Evolutionary conservation across 768 basidiomycete genomes (phyloP).

Genomic region (Phlebiopsis flavidoalba): DNA sequence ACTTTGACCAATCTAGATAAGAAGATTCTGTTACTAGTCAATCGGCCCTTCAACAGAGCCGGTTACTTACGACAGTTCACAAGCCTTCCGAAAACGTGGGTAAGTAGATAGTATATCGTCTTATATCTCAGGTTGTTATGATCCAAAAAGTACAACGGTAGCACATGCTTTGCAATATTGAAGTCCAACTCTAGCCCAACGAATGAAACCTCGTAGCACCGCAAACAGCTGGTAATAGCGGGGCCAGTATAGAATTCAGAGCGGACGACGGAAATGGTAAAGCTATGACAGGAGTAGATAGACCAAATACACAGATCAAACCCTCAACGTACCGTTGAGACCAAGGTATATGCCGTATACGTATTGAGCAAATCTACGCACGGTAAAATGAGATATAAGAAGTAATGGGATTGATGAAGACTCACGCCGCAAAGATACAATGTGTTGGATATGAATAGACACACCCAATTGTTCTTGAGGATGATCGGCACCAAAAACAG

Average conservation of each 20-base stretch:
- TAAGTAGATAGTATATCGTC: background rate
- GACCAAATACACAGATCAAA: slow-evolving; percentile 10
- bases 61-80: background rate
- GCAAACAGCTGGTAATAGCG: slow-evolving; percentile 82
- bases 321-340: slow-evolving; percentile 53
- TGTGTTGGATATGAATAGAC: slow-evolving; percentile 89
- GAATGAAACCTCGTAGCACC: slow-evolving; percentile 82
- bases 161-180: slow-evolving; percentile 82
- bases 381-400: background rate
- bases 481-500: slow-evolving; percentile 82
- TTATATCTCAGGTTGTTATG: slow-evolving; percentile 16
- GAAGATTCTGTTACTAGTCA: background rate
- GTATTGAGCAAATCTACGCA: slow-evolving; percentile 81
- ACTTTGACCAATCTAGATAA: background rate
- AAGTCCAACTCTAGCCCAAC: too few relatives aligned
- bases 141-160: slow-evolving; percentile 76
- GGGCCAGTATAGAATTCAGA: slow-evolving; percentile 88
- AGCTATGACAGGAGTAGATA: slow-evolving; percentile 38
- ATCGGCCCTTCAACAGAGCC: background rate
- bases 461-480: slow-evolving; percentile 87
- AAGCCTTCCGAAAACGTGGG: background rate
- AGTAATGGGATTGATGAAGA: slow-evolving; percentile 8
- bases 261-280: slow-evolving; percentile 92
- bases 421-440: slow-evolving; percentile 83
- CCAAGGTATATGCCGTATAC: slow-evolving; percentile 89